phyloP scores from a whole-genome alignment of 2,329 filamentous ascomycete species.

The Penicillium sp. region DNA sequence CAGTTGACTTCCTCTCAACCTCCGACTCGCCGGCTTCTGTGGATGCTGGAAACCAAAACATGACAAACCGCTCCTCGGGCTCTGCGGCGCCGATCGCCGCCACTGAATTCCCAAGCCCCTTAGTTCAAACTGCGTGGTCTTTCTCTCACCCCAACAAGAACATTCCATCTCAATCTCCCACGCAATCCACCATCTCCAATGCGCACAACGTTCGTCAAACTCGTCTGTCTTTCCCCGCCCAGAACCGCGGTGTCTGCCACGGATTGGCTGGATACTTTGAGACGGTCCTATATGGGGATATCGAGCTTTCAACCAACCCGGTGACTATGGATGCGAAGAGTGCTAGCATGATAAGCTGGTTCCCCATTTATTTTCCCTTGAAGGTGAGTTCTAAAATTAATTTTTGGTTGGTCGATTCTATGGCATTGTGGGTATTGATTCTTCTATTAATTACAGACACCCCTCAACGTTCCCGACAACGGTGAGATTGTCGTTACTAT shows the following conservation, averaged over 20 bases:
- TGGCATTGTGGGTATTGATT: neutral
- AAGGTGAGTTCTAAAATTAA: slow-evolving; percentile 60
- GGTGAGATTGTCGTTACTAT: slow-evolving; percentile 87
- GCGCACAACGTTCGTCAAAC: slow-evolving; percentile 86
- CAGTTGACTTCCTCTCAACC: slow-evolving; percentile 81
- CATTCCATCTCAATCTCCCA: slow-evolving; percentile 33
- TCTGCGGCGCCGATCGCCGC: slow-evolving; percentile 27
- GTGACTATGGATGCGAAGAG: slow-evolving; percentile 90
- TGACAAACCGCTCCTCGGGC: slow-evolving; percentile 26
- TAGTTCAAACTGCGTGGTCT: slow-evolving; percentile 45
- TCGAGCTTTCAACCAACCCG: slow-evolving; percentile 90
- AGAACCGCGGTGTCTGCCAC: slow-evolving; percentile 78
- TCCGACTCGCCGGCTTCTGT: slow-evolving; percentile 45
- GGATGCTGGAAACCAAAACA: slow-evolving; percentile 21
- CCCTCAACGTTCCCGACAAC: slow-evolving; percentile 79
- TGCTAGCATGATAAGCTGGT: slow-evolving; percentile 98
- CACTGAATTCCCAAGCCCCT: slow-evolving; percentile 36
- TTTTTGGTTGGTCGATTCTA: neutral
- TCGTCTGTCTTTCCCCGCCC: slow-evolving; percentile 73
- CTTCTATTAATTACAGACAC: slow-evolving; percentile 58
- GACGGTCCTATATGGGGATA: slow-evolving; percentile 79
- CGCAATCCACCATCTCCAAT: slow-evolving; percentile 63
- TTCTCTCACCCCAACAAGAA: slow-evolving; percentile 45
- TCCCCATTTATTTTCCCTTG: slow-evolving; percentile 95
- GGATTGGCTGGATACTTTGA: slow-evolving; percentile 95